Evolutionary conservation across 306 rosid genomes (phyloP).

Genomic region (Trifolium dubium): DNA sequence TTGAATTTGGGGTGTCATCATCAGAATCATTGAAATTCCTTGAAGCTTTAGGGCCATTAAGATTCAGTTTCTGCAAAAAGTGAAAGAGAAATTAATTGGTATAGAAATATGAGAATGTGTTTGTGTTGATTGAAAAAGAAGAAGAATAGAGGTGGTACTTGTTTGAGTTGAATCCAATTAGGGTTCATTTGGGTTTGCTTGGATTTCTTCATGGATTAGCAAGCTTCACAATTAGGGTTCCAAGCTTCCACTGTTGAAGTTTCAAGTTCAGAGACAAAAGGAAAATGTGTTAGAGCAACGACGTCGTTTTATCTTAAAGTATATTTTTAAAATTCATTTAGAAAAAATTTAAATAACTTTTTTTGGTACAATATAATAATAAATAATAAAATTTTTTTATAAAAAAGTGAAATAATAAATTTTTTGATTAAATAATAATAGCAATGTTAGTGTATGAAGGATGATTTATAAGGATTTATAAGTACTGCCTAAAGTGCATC

Average conservation of each 20-base stretch:
- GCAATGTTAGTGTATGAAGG: too few species aligned
- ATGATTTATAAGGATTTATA: too few species aligned
- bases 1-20: constrained; percentile 39
- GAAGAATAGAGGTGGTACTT: constrained; percentile 41
- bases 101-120: not conserved
- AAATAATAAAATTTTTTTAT: too few species aligned
- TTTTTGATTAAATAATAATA: too few species aligned
- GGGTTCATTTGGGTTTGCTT: constrained; percentile 63
- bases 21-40: constrained; percentile 43
- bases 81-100: constrained; percentile 24
- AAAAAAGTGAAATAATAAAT: too few species aligned
- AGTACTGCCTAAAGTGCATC: too few species aligned
- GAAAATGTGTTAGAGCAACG: not conserved
- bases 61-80: constrained; percentile 63
- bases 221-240: constrained; percentile 42
- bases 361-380: too few species aligned
- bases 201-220: constrained; percentile 53
- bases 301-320: constrained; percentile 25
- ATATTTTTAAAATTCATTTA: too few species aligned
- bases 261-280: not conserved
- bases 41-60: constrained; percentile 53
- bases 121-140: not conserved
- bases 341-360: too few species aligned
- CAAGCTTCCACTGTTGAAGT: constrained; percentile 10
- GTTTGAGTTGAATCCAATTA: constrained; percentile 85